Evolutionary conservation across 2,329 filamentous ascomycete genomes (phyloP).

Genomic region (Exutisphaerella laricina): DNA sequence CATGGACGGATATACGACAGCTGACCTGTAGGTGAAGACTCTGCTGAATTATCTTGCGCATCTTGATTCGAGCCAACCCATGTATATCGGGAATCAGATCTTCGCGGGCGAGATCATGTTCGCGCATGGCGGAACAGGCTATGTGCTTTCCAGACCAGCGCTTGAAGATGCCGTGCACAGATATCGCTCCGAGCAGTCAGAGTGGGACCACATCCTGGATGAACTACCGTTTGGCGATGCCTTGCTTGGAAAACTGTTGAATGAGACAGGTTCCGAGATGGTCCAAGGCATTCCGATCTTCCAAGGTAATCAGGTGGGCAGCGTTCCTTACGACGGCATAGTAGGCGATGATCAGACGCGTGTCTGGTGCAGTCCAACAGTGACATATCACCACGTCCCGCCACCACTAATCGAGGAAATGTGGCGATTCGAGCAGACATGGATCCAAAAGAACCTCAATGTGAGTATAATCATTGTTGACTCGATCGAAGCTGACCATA

Average conservation of each 20-base stretch:
- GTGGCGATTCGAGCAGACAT: constrained; percentile 20
- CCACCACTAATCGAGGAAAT: constrained; percentile 13
- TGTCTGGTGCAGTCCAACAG: constrained; percentile 19
- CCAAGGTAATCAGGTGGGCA: constrained; percentile 13
- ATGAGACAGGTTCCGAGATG: constrained; percentile 10
- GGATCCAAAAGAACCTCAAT: constrained; percentile 8
- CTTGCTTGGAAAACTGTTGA: constrained; percentile 19
- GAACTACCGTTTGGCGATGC: constrained; percentile 22
- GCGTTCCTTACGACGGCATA: constrained; percentile 9
- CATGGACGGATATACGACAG: too few species aligned
- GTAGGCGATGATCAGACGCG: constrained; percentile 3
- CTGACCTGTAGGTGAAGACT: too few species aligned
- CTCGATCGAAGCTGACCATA: not conserved
- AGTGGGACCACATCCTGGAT: constrained; percentile 15
- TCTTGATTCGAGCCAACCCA: constrained; percentile 44
- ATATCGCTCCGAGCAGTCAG: constrained; percentile 35
- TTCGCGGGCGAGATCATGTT: constrained; percentile 38
- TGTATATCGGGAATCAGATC: constrained; percentile 51
- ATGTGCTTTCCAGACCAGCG: constrained; percentile 39
- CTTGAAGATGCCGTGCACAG: constrained; percentile 29
- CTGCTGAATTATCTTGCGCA: constrained; percentile 48
- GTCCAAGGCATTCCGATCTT: constrained; percentile 20
- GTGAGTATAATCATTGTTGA: constrained; percentile 3
- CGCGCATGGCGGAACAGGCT: constrained; percentile 40
- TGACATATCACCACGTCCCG: constrained; percentile 18